These are phyloP conservation scores for Naganishia friedmannii DNA, from an alignment of 768 basidiomycete species.

Conservation along the genomic window DNA sequence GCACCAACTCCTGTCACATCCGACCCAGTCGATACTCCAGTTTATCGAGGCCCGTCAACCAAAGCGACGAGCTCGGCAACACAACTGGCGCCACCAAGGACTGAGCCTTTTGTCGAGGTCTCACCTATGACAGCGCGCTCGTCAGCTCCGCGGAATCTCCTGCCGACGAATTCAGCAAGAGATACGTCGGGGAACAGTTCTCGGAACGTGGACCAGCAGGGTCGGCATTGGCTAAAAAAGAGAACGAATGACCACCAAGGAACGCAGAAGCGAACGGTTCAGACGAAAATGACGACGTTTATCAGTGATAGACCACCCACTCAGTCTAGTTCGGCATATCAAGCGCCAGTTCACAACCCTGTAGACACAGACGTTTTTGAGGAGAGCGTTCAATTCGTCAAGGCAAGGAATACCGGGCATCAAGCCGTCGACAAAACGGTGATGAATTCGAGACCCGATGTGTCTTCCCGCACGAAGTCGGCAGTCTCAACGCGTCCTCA, in stretches of 20 bases:
- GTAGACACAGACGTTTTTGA: not conserved
- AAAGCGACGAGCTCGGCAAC: not conserved
- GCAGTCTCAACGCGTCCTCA: constrained; percentile 6
- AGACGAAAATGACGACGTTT: constrained; percentile 14
- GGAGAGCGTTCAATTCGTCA: constrained; percentile 7
- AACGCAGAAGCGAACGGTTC: not conserved
- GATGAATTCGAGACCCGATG: not conserved
- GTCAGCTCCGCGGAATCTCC: not conserved
- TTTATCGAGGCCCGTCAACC: not conserved
- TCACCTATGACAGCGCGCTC: not conserved
- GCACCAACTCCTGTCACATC: not conserved
- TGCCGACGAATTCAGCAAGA: too few species aligned
- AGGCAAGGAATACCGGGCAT: not conserved
- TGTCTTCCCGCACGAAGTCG: not conserved
- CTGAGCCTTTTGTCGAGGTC: not conserved
- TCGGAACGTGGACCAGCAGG: not conserved
- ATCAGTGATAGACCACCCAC: not conserved
- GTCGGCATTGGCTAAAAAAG: not conserved
- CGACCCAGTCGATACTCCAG: constrained; percentile 7
- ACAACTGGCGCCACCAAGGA: not conserved
- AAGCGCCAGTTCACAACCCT: not conserved
- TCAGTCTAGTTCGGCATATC: not conserved
- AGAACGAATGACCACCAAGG: not conserved
- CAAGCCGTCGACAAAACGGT: not conserved
- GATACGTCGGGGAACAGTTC: not conserved